Base-by-base conservation (phyloP, 2,329 filamentous ascomycete genomes). In the Colletotrichum sp. region DNA sequence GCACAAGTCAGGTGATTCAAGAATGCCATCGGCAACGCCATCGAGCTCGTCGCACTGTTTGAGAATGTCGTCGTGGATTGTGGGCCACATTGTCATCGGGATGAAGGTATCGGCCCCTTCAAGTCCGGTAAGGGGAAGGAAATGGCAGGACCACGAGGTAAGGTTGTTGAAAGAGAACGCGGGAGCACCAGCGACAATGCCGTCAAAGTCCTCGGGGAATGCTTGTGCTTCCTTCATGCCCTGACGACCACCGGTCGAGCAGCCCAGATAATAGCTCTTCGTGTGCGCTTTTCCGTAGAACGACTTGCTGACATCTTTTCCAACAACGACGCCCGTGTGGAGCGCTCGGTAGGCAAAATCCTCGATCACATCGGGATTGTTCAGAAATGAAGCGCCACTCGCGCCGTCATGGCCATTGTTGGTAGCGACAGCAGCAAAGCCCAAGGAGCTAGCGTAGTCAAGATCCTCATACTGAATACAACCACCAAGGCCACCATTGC, bases 171-270 rank as follows among this genome's bases (percentile, higher is more conserved):
- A 77, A 2, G 76, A 85, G 85, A 85, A 75, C 0, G 89, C 89
- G 32, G 87, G 81, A 1, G 82, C 81, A 8, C 89, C 71, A 4
- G 75, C 77, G 3, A 76, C 67, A 16, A 89, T 85, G 24, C 88
- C 88, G 72, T 90, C 87, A 69, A 89, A 89, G 71, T 89, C 88
- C 6, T 89, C 84, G 0, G 88, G 88, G 76, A 85, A 89, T 32
- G 83, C 79, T 76, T 90, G 85, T 7, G 87, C 84, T 52, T 86
- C 84, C 71, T 87, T 88, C 16, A 89, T 80, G 15, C 88, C 89
- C 80, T 91, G 88, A 2, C 89, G 82, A 5, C 89, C 89, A 21
- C 89, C 89, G 0, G 88, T 89, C 2, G 87, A 89, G 79, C 89
- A 90, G 28, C 88, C 89, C n/a, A 85, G 82, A 76, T 86, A 89